Evolutionary conservation across 2,329 filamentous ascomycete species (phyloP).

Genomic region (Arthrobotrys sinensis): DNA sequence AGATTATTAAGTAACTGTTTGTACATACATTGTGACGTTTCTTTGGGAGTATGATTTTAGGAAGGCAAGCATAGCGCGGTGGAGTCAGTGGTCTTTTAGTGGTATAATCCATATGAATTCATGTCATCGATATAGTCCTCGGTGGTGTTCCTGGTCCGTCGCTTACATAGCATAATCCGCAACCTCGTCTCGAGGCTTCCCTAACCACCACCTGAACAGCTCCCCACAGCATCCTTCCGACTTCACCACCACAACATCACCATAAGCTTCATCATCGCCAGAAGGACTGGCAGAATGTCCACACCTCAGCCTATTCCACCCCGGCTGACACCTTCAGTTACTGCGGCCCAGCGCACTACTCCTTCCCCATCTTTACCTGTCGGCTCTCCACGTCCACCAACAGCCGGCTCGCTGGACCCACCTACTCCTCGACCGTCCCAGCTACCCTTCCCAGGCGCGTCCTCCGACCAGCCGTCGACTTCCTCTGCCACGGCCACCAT

Average conservation of each 20-base stretch:
- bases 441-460: constrained; percentile 42
- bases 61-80: background rate
- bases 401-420: constrained; percentile 45
- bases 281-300: constrained; percentile 28
- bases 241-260: constrained; percentile 1
- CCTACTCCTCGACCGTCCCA: constrained; percentile 55
- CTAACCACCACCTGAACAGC: background rate
- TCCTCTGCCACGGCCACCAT: constrained; percentile 8
- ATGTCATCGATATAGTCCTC: background rate
- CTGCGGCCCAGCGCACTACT: constrained; percentile 21
- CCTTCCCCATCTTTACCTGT: constrained; percentile 16
- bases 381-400: constrained; percentile 44
- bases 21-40: constrained; percentile 5
- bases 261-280: background rate
- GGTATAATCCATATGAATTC: background rate
- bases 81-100: constrained; percentile 4
- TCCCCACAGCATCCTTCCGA: constrained; percentile 23
- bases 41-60: background rate
- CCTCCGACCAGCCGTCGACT: constrained; percentile 8
- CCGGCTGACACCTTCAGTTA: constrained; percentile 36
- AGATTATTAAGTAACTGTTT: constrained; percentile 3
- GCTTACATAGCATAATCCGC: constrained; percentile 11
- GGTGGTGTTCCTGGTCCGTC: background rate
- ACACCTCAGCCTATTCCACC: constrained; percentile 46
- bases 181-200: constrained; percentile 37